These are phyloP conservation scores for Alloteropsis semialata DNA, from an alignment of 176 grass and related monocot genomes.

Conservation along the genomic window DNA sequence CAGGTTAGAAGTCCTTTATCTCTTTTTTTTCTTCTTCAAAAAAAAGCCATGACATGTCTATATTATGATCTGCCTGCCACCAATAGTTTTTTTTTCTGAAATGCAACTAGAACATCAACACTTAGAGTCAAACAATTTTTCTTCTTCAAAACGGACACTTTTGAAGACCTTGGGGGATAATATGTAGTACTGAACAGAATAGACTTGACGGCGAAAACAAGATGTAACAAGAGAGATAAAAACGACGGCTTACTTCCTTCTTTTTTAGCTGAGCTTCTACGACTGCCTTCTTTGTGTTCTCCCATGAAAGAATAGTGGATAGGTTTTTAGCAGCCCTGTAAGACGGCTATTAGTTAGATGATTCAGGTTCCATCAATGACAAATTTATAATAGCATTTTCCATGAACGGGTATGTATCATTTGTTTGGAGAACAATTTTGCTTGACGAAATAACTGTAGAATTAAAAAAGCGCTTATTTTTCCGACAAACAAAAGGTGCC, in stretches of 20 bases:
- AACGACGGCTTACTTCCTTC: conserved; percentile 55
- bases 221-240: background rate
- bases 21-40: too few relatives aligned
- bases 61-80: background rate
- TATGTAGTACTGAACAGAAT: background rate
- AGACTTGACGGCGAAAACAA: background rate
- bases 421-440: background rate
- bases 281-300: conserved; percentile 72
- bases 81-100: background rate
- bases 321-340: conserved; percentile 68
- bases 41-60: background rate
- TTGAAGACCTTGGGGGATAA: background rate
- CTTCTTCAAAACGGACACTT: background rate
- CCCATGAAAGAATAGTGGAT: conserved; percentile 73
- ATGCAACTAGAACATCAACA: background rate
- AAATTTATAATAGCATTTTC: too few relatives aligned
- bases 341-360: background rate
- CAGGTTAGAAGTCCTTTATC: background rate
- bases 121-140: background rate
- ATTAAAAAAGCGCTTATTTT: background rate
- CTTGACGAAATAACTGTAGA: background rate
- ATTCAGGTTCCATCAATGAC: too few relatives aligned
- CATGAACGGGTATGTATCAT: background rate
- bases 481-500: background rate
- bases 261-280: conserved; percentile 66